Base-by-base conservation (phyloP, 768 basidiomycete genomes). In the Jaapia argillacea region DNA sequence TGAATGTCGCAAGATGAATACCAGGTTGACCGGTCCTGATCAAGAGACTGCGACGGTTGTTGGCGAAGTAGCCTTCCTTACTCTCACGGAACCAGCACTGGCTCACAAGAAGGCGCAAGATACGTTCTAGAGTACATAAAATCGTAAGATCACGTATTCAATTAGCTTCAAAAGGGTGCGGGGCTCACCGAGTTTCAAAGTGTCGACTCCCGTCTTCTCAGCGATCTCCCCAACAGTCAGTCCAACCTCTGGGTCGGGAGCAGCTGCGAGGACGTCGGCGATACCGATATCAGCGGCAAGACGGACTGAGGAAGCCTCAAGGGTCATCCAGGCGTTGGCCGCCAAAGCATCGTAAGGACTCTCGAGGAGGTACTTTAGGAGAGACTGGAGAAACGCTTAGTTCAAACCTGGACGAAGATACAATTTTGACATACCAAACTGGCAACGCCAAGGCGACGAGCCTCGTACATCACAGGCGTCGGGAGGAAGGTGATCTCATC, bases 1-100 rank as follows among this genome's bases (percentile, higher is more conserved):
- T 33, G 28, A 33, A 33, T 16, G 28, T 33, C 10, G 16, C 16
- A 16, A 33, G 28, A 16, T 33, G 28, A 10, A 10, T 62, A 25
- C 63, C 61, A 46, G 60, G 61, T 28, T 62, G 55, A 6, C 13
- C 12, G 13, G 22, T 42, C 41, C 14, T 10, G 25, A 42, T 25
- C 28, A 60, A 48, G 45, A 63, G 60, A 40, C 62, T 64, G 27
- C 60, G 52, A 6, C 63, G 58, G 46, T 63, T 65, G 45, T 65
- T 65, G 22, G 65, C 63, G 42, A 66, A 66, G 36, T 57, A 58
- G 5, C 65, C 63, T 27, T 57, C 58, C 40, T 56, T 61, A 4
- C 60, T 44, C 47, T 66, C 63, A 23, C 62, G 57, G 57, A 63
- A 64, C 58, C 61, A 65, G 14, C 64, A 62, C 48, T 64, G 63